Base-by-base conservation (phyloP, 192 early-diverging fungal species). In the Gaertneriomyces sp. region DNA sequence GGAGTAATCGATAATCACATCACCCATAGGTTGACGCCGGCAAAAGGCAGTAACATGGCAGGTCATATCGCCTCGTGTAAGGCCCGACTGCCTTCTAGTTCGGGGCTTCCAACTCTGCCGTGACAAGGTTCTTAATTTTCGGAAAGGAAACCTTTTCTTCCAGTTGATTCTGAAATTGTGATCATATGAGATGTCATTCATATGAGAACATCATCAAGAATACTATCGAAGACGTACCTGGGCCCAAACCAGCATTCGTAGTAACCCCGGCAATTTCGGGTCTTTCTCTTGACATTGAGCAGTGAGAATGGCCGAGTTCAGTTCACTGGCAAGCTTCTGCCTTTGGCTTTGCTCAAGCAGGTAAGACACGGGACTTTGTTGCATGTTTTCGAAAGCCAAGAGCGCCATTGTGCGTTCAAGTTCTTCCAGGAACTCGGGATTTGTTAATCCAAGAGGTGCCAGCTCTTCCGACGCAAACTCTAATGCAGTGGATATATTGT, bases 381-480 rank as follows among this genome's bases (percentile, higher is more conserved):
- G 19, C 16, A 68, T 74, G 49, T 87, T 74, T 33, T 96, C 92
- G 77, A 99, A 99, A 5, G 94, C 97, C 51, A 99, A 78, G 57
- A 99, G 76, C 2, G 95, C 90, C 95, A 99, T 98, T 8, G 95
- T 96, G 41, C 86, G 80, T 66, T 99, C 97, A 45, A 99, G 75
- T 69, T 99, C 97, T 33, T 89, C 81, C 44, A 99, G 69, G 77
- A 99, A 90, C 74, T 98, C 97, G 7, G 95, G 93, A 77, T 91
- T 64, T 52, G 19, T 39, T 9, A 56, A 12, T 5, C 96, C 97
- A 38, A 92, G 85, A n/a, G 95, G 92, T 11, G 96, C 95, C 74
- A 99, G 78, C 73, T 98, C 96, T 45, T 97, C 96, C 67, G 93
- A 91, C 6, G 97, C 97, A 84, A 98, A 99, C 68, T 90, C 88